phyloP scores from a whole-genome alignment of 2,329 filamentous ascomycete genomes.

The Alternaria brassicae region DNA sequence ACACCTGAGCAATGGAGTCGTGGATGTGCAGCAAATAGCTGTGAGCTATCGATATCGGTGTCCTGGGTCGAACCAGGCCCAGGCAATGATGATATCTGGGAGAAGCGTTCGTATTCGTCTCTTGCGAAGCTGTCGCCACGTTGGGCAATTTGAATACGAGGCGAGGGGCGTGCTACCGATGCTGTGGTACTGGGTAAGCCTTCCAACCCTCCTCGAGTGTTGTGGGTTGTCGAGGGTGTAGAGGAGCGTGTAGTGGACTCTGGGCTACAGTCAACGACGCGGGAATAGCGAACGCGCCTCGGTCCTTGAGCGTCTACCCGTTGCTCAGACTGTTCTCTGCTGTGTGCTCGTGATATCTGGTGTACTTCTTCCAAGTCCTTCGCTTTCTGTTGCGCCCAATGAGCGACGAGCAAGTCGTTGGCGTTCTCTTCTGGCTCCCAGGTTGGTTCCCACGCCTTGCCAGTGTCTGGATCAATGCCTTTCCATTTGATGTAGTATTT shows the following conservation, averaged over 20 bases:
- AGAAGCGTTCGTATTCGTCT: slow-evolving; percentile 30
- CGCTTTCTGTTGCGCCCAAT: slow-evolving; percentile 32
- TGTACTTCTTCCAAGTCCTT: not conserved
- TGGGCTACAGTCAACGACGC: slow-evolving; percentile 28
- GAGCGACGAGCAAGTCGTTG: slow-evolving; percentile 44
- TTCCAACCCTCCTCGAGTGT: not conserved
- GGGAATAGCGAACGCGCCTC: slow-evolving; percentile 14
- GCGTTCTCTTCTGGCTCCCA: slow-evolving; percentile 58
- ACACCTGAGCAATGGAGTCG: slow-evolving; percentile 23
- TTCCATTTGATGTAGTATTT: slow-evolving; percentile 66
- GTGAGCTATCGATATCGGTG: slow-evolving; percentile 28
- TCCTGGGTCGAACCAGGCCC: slow-evolving; percentile 8
- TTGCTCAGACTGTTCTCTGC: not conserved
- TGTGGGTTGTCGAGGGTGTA: not conserved
- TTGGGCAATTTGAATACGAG: slow-evolving; percentile 25
- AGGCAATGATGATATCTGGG: slow-evolving; percentile 22
- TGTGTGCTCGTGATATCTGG: not conserved
- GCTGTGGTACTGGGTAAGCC: not conserved
- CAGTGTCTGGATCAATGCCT: slow-evolving; percentile 57
- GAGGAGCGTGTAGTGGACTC: slow-evolving; percentile 8
- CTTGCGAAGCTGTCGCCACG: slow-evolving; percentile 27
- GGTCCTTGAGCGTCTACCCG: not conserved
- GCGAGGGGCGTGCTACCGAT: slow-evolving; percentile 5
- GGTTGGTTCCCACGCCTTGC: slow-evolving; percentile 56
- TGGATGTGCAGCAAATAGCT: slow-evolving; percentile 18